Conservation (phyloP, 768 basidiomycete genomes). For the Suillus luteus region DNA sequence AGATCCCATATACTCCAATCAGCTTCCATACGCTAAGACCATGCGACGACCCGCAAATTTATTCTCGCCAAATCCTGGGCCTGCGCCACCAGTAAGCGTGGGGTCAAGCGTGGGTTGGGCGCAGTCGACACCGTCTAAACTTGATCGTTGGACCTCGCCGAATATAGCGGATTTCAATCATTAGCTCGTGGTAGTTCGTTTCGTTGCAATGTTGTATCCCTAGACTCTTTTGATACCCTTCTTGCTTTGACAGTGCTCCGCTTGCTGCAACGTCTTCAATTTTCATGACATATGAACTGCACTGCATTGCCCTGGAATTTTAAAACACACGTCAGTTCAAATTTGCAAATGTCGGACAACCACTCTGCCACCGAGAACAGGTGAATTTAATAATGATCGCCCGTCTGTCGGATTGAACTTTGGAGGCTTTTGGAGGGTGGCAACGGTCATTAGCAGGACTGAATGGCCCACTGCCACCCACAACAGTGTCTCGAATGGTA, state of each 20-base stretch:
- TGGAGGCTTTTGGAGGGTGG: not conserved
- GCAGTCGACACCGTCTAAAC: conserved; percentile 5
- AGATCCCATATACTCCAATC: conserved; percentile 33
- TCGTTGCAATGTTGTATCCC: conserved; percentile 5
- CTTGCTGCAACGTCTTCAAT: conserved; percentile 2
- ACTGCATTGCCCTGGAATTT: not conserved
- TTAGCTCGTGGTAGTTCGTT: conserved; percentile 3
- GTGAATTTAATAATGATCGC: not conserved
- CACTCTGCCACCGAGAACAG: not conserved
- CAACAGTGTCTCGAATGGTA: not conserved
- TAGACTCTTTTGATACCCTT: conserved; percentile 15
- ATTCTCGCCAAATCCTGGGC: conserved; percentile 38
- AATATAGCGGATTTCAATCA: conserved; percentile 4
- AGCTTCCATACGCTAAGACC: conserved; percentile 19
- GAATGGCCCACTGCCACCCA: no score
- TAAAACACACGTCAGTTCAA: not conserved
- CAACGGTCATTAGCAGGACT: not conserved
- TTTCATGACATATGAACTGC: not conserved
- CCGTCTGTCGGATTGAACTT: not conserved
- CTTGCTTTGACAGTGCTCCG: conserved; percentile 4
- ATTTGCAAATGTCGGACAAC: not conserved
- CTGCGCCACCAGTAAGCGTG: conserved; percentile 36
- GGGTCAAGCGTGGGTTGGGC: conserved; percentile 23
- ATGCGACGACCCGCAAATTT: conserved; percentile 57
- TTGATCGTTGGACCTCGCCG: not conserved